Evolutionary conservation across 768 basidiomycete genomes (phyloP).

Genomic region (Solioccasus polychromus): DNA sequence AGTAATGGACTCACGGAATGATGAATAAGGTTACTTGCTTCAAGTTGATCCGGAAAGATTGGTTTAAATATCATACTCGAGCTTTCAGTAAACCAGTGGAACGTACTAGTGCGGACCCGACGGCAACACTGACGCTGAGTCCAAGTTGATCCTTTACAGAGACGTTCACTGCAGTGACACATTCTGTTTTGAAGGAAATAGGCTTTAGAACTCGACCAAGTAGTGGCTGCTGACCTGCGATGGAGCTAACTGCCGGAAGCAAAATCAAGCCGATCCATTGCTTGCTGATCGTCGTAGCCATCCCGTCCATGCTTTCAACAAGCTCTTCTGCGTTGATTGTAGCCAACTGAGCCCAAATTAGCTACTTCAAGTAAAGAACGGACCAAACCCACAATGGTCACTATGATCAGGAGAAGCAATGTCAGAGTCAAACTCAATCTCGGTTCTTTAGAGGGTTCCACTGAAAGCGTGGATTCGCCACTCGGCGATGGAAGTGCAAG

Average conservation of each 20-base stretch:
- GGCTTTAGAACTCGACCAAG: not conserved
- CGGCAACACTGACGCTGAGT: constrained; percentile 80
- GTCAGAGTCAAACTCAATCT: constrained; percentile 59
- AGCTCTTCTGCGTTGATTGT: constrained; percentile 68
- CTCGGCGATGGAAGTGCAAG: constrained; percentile 13
- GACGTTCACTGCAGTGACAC: constrained; percentile 86
- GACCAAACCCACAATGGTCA: constrained; percentile 65
- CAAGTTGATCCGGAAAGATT: not conserved
- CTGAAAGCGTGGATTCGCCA: constrained; percentile 14
- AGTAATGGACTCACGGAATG: constrained; percentile 57
- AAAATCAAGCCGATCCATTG: constrained; percentile 90
- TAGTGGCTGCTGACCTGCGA: constrained; percentile 54
- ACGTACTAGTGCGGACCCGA: constrained; percentile 73
- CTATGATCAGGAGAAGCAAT: constrained; percentile 48
- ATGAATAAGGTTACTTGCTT: constrained; percentile 88
- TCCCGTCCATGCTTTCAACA: constrained; percentile 80
- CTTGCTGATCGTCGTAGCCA: constrained; percentile 69
- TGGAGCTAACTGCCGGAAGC: constrained; percentile 77
- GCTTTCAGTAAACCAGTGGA: not conserved
- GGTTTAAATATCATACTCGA: not conserved
- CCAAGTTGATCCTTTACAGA: constrained; percentile 82
- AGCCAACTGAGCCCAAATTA: constrained; percentile 37
- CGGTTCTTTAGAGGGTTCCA: constrained; percentile 43
- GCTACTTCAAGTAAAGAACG: too few relatives aligned
- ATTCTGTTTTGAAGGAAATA: constrained; percentile 46